Evolutionary conservation across 163 green algal genomes (phyloP).

Genomic region (Volvox carteri): DNA sequence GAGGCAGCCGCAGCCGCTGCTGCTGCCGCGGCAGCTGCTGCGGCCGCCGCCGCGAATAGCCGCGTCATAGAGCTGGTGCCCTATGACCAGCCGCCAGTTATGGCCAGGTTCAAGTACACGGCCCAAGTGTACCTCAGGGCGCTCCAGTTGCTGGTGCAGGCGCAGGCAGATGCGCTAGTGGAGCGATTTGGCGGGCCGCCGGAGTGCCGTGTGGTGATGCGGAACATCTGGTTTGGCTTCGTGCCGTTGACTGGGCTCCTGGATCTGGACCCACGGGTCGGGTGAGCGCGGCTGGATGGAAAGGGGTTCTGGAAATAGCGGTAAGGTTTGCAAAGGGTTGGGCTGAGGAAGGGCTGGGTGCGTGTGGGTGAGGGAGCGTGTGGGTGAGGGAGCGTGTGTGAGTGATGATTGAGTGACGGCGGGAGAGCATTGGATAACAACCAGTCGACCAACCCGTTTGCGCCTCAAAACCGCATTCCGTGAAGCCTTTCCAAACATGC

Average conservation of each 20-base stretch:
- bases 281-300: not conserved
- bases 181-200: constrained; percentile 17
- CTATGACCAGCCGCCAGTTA: not conserved
- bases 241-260: constrained; percentile 42
- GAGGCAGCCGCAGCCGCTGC: not conserved
- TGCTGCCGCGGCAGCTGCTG: not conserved
- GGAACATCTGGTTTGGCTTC: constrained; percentile 35
- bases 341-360: not conserved
- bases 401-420: too few species aligned
- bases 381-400: not conserved
- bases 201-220: constrained; percentile 13
- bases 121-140: constrained; percentile 33
- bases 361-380: not conserved
- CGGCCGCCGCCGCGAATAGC: not conserved
- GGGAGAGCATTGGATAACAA: too few species aligned
- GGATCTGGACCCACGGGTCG: constrained; percentile 23
- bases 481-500: too few species aligned
- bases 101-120: not conserved
- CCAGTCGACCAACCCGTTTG: not conserved
- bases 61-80: not conserved
- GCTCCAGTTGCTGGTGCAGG: constrained; percentile 33
- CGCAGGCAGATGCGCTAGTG: constrained; percentile 46
- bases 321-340: not conserved
- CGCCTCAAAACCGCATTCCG: not conserved
- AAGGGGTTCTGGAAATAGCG: not conserved